Evolutionary conservation across 164 flowering plant genomes (phyloP), one percentile per base, ranked within the genome.

Genomic region (Dillenia suffruticosa): DNA sequence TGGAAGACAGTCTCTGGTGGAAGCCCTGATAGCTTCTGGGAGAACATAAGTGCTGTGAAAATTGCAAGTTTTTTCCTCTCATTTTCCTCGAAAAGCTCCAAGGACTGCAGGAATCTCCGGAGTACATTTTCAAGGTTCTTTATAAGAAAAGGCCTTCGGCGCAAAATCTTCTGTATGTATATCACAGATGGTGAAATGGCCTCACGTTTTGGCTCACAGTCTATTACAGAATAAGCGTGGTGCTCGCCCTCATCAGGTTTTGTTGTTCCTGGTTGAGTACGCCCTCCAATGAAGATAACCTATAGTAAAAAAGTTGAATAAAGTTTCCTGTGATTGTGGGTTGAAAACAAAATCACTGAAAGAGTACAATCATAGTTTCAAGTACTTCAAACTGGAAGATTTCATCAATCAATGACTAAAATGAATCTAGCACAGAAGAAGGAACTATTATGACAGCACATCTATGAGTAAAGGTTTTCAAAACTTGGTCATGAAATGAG

Each of bases 201-300:
- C 76, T 90, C 98, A 67, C 94, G 88, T 50, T 54, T 81, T 14
- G 98, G 85, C 63, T 90, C 94, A 78, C 88, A 82, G 63, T 88
- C 96, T 71, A 93, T 64, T 64, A 93, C 72, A 70, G 98, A 90
- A 76, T 75, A 87, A 61, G 88, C 68, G 62, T 90, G 98, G 66
- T 88, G 89, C 79, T 90, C 98, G 72, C 98, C 98, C 82, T 93
- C 98, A 82, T 93, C 98, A 72, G 94, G 79, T 64, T 93, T 93
- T 43, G 84, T 86, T 49, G 98, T 93, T 64, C 98, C 97, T 77
- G 97, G 97, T 80, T 93, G 98, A 46, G 96, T 88, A 26, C 97
- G 94, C 15, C 95, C 92, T 56, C 98, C 98, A 11, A 83, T 93
- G 86, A 93, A 90, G 71, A 78, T 81, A 59, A 93, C 98, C 98